Evolutionary conservation across 352 stramenopile species (phyloP), one percentile per base, ranked within the genome.

Genomic region (Nothophytophthora sp.): DNA sequence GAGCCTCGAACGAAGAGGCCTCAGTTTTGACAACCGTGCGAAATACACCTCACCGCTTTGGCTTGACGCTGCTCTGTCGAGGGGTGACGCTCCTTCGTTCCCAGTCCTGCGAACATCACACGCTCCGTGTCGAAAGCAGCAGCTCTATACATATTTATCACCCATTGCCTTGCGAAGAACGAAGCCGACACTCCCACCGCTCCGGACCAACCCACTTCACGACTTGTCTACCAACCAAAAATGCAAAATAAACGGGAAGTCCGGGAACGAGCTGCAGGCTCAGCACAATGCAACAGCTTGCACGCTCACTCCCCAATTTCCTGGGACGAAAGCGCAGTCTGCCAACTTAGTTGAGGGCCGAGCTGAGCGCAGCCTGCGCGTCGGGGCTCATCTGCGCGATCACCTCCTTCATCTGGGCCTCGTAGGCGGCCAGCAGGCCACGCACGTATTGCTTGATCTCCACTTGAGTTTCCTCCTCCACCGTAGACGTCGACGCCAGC

Each of bases 361-460:
- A 77, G 47, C 62, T 69, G 22, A 95, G 76, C 60, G 68, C 73
- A 52, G 70, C 66, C 63, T 95, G 85, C 23, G 78, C 64, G 41
- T 90, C 78, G 3, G 78, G 68, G 57, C 71, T 85, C 69, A 95
- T 79, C 65, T 88, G 73, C 23, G 67, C 70, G 43, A 91, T 75
- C 4, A 90, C 73, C 20, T 86, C 81, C 52, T 87, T 86, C 68
- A 92, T 90, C 64, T 95, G 85, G 28, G 73, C 71, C 48, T 88
- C 73, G 41, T 88, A 93, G 12, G 74, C 59, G 29, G 63, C 72
- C 7, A 90, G 63, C 39, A 95, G 67, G 5, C 66, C 76, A 47
- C 79, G 80, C 52, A 95, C 60, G 38, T 68, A 88, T 9, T 59
- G 35, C 59, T 87, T 88, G 45, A 92, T 78, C 56, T 88, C 75